Conservation (phyloP, 345 rosid genomes). For the Arabidopsis arenosa region DNA sequence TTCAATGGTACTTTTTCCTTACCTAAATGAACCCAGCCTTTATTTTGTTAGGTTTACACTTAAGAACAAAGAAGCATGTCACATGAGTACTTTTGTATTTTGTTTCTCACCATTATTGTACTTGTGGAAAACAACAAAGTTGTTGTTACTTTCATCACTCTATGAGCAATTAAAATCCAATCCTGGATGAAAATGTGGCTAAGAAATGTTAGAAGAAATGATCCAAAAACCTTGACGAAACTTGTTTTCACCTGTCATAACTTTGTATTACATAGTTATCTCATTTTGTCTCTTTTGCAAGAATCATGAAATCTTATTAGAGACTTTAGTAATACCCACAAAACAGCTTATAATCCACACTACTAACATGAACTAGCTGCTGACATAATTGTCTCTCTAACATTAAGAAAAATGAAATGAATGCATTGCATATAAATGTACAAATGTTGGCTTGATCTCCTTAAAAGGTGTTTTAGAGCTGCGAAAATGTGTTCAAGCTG, state of each 20-base stretch:
- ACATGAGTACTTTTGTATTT: not conserved
- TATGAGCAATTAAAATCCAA: not conserved
- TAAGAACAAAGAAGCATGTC: slow-evolving; percentile 2
- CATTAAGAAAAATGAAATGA: not conserved
- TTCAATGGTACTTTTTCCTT: too few species aligned
- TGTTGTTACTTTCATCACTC: too few species aligned
- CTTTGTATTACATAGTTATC: not conserved
- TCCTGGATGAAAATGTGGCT: not conserved
- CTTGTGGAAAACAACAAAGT: too few species aligned
- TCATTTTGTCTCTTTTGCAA: too few species aligned
- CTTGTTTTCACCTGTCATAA: not conserved
- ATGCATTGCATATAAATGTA: not conserved
- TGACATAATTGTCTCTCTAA: not conserved
- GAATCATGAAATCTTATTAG: too few species aligned
- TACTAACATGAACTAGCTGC: not conserved
- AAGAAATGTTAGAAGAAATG: not conserved
- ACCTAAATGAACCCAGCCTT: not conserved
- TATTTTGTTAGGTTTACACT: not conserved
- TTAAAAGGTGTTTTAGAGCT: not conserved
- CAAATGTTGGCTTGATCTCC: not conserved
- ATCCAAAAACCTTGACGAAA: too few species aligned
- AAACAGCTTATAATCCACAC: too few species aligned
- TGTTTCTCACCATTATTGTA: not conserved
- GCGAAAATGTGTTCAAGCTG: not conserved
- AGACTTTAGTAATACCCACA: too few species aligned